Percentiles rank a stretch among this genome's conserved stretches.
Evolutionary conservation across 2,329 filamentous ascomycete species (phyloP).

Genomic region (Aspergillus sp.): DNA sequence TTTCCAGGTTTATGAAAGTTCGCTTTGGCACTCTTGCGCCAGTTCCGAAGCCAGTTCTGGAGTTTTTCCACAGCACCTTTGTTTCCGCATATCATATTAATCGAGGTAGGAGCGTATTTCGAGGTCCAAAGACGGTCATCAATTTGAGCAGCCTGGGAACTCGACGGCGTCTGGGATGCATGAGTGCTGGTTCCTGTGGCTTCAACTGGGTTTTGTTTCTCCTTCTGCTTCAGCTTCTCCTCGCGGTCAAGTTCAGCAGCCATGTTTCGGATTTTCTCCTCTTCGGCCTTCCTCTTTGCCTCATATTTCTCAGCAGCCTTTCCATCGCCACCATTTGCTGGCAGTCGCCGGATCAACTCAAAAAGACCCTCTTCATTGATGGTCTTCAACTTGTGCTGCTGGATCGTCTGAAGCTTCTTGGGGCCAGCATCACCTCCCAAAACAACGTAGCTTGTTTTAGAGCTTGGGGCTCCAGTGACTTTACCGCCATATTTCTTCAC

Average conservation of each 20-base stretch:
- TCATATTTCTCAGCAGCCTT: constrained; percentile 78
- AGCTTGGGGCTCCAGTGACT: constrained; percentile 73
- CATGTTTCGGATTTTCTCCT: constrained; percentile 69
- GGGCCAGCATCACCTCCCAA: constrained; percentile 86
- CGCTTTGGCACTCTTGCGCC: constrained; percentile 67
- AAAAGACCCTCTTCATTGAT: constrained; percentile 92
- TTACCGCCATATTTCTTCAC: constrained; percentile 94
- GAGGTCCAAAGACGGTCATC: constrained; percentile 76
- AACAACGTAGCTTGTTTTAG: constrained; percentile 89
- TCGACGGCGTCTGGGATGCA: constrained; percentile 38
- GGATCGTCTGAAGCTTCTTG: constrained; percentile 82
- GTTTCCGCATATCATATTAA: constrained; percentile 90
- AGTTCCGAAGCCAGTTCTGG: constrained; percentile 75
- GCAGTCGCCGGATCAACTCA: constrained; percentile 68
- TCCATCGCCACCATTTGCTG: constrained; percentile 76
- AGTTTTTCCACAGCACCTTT: constrained; percentile 84
- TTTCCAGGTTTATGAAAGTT: constrained; percentile 74
- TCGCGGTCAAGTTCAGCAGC: constrained; percentile 78
- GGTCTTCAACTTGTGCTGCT: constrained; percentile 69
- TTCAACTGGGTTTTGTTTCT: constrained; percentile 33
- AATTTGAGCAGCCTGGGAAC: constrained; percentile 33
- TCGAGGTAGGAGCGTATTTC: constrained; percentile 81
- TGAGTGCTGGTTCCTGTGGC: constrained; percentile 34
- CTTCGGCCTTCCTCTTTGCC: constrained; percentile 75
- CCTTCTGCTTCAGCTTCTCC: constrained; percentile 45